phyloP scores from a whole-genome alignment of 306 rosid species.

The Casuarina equisetifolia region DNA sequence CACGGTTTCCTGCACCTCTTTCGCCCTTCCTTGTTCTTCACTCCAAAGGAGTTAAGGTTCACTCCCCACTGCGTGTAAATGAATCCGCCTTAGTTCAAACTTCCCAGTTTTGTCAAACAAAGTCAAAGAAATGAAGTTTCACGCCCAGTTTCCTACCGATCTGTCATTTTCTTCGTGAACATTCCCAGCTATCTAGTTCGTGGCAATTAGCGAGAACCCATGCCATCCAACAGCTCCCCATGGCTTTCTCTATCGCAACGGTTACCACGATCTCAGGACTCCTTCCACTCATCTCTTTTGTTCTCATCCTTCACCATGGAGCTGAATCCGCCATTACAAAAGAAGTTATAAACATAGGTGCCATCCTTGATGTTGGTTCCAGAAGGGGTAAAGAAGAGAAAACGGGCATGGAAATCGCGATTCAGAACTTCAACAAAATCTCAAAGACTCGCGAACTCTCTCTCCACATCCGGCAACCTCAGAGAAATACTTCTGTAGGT shows the following conservation, averaged over 20 bases:
- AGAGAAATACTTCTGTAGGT: slow-evolving; percentile 35
- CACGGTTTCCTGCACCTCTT: too few relatives aligned
- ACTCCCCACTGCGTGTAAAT: too few relatives aligned
- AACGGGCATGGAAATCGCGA: slow-evolving; percentile 43
- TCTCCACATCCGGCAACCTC: slow-evolving; percentile 31
- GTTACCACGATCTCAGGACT: slow-evolving; percentile 7
- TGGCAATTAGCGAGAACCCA: too few relatives aligned
- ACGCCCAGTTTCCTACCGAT: too few relatives aligned
- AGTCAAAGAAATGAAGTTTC: too few relatives aligned
- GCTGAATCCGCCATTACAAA: slow-evolving; percentile 5
- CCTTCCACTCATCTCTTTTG: slow-evolving; percentile 9
- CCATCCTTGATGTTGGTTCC: slow-evolving; percentile 36
- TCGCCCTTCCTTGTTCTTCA: too few relatives aligned
- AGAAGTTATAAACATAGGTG: slow-evolving; percentile 36
- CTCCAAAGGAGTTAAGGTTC: too few relatives aligned
- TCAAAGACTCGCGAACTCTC: slow-evolving; percentile 31
- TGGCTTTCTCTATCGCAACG: neutral
- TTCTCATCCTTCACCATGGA: slow-evolving; percentile 9
- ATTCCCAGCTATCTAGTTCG: too few relatives aligned
- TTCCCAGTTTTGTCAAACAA: too few relatives aligned
- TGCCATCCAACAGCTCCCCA: too few relatives aligned
- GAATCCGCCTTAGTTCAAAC: too few relatives aligned
- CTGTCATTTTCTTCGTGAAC: too few relatives aligned
- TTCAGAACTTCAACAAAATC: slow-evolving; percentile 33
- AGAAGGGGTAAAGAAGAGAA: slow-evolving; percentile 28